Base-by-base conservation (phyloP, 306 rosid species). In the Begonia fuchsioides region DNA sequence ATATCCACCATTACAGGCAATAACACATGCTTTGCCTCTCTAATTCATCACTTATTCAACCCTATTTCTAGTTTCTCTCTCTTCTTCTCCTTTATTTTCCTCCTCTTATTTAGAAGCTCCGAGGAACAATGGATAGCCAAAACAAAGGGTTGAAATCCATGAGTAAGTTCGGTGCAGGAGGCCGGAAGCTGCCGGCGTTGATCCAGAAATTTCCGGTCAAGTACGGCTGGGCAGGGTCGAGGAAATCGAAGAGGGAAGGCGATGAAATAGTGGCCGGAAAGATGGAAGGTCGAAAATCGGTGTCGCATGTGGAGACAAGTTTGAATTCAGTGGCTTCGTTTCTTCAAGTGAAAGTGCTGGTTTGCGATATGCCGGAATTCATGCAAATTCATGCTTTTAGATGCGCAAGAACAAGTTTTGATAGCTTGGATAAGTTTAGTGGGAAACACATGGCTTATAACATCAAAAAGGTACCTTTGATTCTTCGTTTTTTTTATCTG, bases 341-440 rank as follows among this genome's bases (percentile, higher is more conserved):
- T 76, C 85, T 85, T 63, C 81, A 90, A 54, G 94, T 81, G 16
- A 90, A 82, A 65, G 83, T 90, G 13, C 61, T 90, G 72, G 92
- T 79, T 6, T 57, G 92, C 10, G 98, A 90, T 55, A 81, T 90
- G 98, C 95, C 95, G 15, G 79, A 72, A n/a, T 73, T 76, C 77
- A 90, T 90, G 98, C 98, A 90, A 73, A 72, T 79, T 63, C 84
- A 81, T 53, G 95, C 98, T 45, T 90, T 90, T 51, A 79, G 87
- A 12, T 76, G 82, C 60, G 95, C 92, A 0, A 85, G 98, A 57
- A 75, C 74, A 7, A 85, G 81, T 12, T 63, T 52, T 62, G 98
- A 90, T 47, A 76, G 84, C 72, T 70, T 78, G 78, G 95, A 90
- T 59, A 57, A 72, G 75, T 77, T 84, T 12, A 90, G 98, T 67